Conservation (phyloP, 2,329 filamentous ascomycete genomes). For the Claviceps digitariae region DNA sequence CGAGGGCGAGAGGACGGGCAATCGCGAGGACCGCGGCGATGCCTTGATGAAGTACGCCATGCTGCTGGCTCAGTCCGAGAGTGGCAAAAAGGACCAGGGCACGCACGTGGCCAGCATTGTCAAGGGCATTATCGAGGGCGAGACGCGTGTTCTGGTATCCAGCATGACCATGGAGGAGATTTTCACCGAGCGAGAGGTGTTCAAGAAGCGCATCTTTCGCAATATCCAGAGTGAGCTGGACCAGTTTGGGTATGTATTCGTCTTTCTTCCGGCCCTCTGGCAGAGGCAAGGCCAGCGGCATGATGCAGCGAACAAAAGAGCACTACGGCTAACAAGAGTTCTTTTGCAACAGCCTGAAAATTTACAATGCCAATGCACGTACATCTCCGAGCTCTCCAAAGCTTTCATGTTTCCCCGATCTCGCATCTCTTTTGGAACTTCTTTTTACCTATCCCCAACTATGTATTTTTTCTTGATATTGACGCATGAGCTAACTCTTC, state of each 20-base stretch:
- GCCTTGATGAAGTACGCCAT: constrained; percentile 72
- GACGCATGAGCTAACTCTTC: neutral
- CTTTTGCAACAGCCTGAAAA: constrained; percentile 39
- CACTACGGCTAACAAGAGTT: neutral
- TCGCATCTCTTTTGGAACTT: neutral
- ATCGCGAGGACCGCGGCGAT: constrained; percentile 40
- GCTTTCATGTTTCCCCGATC: neutral
- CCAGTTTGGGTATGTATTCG: constrained; percentile 39
- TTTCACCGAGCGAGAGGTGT: constrained; percentile 62
- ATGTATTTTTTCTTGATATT: no score
- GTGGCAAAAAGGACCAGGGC: constrained; percentile 25
- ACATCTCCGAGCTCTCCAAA: neutral
- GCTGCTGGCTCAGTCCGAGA: constrained; percentile 55
- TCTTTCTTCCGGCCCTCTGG: neutral
- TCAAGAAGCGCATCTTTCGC: constrained; percentile 61
- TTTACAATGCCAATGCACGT: constrained; percentile 47
- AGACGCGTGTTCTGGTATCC: constrained; percentile 69
- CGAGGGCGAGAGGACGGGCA: constrained; percentile 11
- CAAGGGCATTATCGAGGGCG: constrained; percentile 81
- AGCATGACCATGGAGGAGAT: constrained; percentile 92
- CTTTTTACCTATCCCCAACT: no score
- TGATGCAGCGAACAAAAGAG: no score
- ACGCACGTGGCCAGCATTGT: constrained; percentile 71
- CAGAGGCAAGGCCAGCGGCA: no score
- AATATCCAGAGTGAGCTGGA: constrained; percentile 69